Base-by-base conservation (phyloP, 257 asterid genomes). In the Ilex asprella region DNA sequence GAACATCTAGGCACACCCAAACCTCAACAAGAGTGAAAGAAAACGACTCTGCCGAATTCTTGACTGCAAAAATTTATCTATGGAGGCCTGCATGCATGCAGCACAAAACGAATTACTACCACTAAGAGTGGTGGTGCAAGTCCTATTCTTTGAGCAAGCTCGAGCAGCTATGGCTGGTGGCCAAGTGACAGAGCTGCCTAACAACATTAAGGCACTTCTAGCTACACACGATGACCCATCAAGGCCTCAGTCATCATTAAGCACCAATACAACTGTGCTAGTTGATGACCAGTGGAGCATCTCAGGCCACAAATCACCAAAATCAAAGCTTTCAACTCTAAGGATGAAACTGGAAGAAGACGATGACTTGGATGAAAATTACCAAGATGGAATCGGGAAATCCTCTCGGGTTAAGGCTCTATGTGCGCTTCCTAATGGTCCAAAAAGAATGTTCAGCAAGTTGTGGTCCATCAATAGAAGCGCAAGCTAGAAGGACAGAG, bases 91-190 rank as follows among this genome's bases (percentile, higher is more conserved):
- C 64, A 78, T 82, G 87, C 96, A 87, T 30, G 97, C 97, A 30
- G 97, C 97, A 30, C 96, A 85, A 46, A 90, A 90, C 61, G 97
- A 90, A 70, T 76, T 85, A 75, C 96, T 90, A 7, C 96, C 97
- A 0, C 51, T 90, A 10, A 73, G 97, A 68, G 92, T 90, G 30
- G 86, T 90, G 8, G 95, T 90, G 44, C 96, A 90, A 75, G 97
- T 90, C 32, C 96, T 90, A 12, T 87, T 85, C 85, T 81, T 83
- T 13, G 96, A 90, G 87, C 97, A 90, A 65, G 93, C 93, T 15
- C 84, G 93, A 62, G 87, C 89, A 30, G 78, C 87, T 11, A 76
- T 66, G 79, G 69, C 86, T 0, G 91, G 93, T 15, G 87, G 81
- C 16, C 84, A 80, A 63, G 83, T 80, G 16, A 61, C 86, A 0